A percentile compares a stretch with the other conserved stretches of the same genome.
These are phyloP conservation scores for Stephanodiscus triporus DNA, from an alignment of 108 stramenopile genomes.

Conservation along the genomic window DNA sequence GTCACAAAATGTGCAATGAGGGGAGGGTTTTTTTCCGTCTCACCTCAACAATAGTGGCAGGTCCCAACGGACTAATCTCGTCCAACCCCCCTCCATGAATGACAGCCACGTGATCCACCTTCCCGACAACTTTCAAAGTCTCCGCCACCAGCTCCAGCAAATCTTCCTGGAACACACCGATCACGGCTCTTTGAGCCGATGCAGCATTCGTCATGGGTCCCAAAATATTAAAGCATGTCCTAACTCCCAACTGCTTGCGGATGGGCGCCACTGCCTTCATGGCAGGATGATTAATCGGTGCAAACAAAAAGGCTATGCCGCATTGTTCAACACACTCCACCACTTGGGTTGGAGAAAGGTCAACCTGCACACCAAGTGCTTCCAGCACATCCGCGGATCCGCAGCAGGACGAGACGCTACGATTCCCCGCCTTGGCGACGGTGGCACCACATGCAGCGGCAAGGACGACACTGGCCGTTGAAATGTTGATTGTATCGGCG, in stretches of 20 bases:
- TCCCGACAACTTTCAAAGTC: slow-evolving; percentile 88
- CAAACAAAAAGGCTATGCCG: slow-evolving; percentile 96
- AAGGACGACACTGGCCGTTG: slow-evolving; percentile 92
- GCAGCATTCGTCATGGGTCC: slow-evolving; percentile 99
- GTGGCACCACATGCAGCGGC: slow-evolving; percentile 96
- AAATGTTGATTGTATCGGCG: slow-evolving; percentile 98
- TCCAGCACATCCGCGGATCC: slow-evolving; percentile 97
- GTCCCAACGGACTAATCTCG: slow-evolving; percentile 97
- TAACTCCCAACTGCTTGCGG: slow-evolving; percentile 91
- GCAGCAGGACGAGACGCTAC: slow-evolving; percentile 89
- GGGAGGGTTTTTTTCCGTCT: slow-evolving; percentile 9
- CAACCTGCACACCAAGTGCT: slow-evolving; percentile 93
- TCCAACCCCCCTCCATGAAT: slow-evolving; percentile 98
- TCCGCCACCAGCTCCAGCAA: slow-evolving; percentile 90
- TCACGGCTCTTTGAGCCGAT: slow-evolving; percentile 93
- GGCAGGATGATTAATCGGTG: slow-evolving; percentile 97
- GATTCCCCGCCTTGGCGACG: slow-evolving; percentile 97
- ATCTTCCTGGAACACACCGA: slow-evolving; percentile 95
- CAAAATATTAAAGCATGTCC: slow-evolving; percentile 97
- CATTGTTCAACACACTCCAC: slow-evolving; percentile 86
- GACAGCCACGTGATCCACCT: slow-evolving; percentile 96
- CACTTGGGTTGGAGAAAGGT: slow-evolving; percentile 86
- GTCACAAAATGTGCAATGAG: neutral
- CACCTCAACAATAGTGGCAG: slow-evolving; percentile 90
- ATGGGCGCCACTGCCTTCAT: slow-evolving; percentile 97